These are phyloP conservation scores for Rosa hybrid DNA, from an alignment of 331 rosid genomes.

Conservation along the genomic window DNA sequence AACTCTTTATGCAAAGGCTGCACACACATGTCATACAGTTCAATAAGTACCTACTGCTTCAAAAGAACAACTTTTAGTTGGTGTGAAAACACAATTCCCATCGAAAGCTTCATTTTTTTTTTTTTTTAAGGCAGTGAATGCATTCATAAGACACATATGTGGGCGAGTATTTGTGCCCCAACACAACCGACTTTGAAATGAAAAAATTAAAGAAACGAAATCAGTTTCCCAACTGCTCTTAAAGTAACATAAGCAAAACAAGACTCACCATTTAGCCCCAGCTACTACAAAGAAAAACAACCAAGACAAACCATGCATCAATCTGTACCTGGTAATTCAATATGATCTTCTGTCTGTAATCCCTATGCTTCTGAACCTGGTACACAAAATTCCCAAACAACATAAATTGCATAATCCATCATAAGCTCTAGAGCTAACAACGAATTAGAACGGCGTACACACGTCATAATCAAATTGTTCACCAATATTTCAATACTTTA, in stretches of 20 bases:
- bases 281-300: too few species aligned
- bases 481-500: too few species aligned
- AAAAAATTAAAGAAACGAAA: background rate
- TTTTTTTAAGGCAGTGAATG: background rate
- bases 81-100: background rate
- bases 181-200: background rate
- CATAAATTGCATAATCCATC: background rate
- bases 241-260: background rate
- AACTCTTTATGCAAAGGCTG: conserved; percentile 79
- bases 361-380: conserved; percentile 80
- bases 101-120: background rate
- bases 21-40: conserved; percentile 35
- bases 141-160: background rate
- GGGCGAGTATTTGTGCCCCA: background rate
- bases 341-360: conserved; percentile 68
- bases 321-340: conserved; percentile 54
- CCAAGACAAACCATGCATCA: conserved; percentile 14
- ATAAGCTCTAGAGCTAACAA: background rate
- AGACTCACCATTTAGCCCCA: background rate
- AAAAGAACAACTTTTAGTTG: conserved; percentile 1
- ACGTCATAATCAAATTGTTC: background rate
- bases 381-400: conserved; percentile 14
- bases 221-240: background rate
- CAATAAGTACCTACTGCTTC: conserved; percentile 16
- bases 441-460: background rate